phyloP scores from a whole-genome alignment of 1,139 yeast genomes.

The Casaregolazyma lundiana region DNA sequence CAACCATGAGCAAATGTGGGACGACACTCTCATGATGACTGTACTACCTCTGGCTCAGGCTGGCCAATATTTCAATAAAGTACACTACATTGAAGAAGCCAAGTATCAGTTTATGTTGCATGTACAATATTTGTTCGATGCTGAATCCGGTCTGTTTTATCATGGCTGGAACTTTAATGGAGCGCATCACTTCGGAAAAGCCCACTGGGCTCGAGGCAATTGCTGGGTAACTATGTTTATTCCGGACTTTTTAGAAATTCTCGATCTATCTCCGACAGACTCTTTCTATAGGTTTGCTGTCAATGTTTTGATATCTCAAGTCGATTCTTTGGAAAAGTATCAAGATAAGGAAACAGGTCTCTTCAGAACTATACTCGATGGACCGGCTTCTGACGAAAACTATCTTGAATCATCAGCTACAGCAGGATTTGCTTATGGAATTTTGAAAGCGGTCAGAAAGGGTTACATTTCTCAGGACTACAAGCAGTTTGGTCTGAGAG shows the following conservation, averaged over 20 bases:
- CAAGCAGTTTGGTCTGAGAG: conserved; percentile 27
- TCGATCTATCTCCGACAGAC: conserved; percentile 30
- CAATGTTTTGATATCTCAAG: conserved; percentile 34
- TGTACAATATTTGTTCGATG: conserved; percentile 33
- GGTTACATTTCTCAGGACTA: conserved; percentile 29
- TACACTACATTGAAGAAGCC: conserved; percentile 35
- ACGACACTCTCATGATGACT: conserved; percentile 39
- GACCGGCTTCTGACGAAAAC: conserved; percentile 23
- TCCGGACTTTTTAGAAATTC: conserved; percentile 35
- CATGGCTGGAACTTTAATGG: conserved; percentile 37
- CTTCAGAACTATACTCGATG: conserved; percentile 37
- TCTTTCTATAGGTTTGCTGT: conserved; percentile 29
- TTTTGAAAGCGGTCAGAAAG: conserved; percentile 32
- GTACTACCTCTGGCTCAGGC: conserved; percentile 37
- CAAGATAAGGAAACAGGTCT: conserved; percentile 32
- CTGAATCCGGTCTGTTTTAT: conserved; percentile 34
- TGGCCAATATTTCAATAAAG: conserved; percentile 31
- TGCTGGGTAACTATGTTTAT: conserved; percentile 39
- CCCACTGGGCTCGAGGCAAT: conserved; percentile 40
- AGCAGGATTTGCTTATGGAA: conserved; percentile 39
- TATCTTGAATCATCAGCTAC: conserved; percentile 37
- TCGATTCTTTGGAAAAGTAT: conserved; percentile 26
- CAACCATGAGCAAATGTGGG: conserved; percentile 37
- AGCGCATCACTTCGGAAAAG: conserved; percentile 34
- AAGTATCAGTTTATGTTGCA: conserved; percentile 36